phyloP scores from a whole-genome alignment of 1,284 basidiomycete genomes.

The Ganoderma resinaceum region DNA sequence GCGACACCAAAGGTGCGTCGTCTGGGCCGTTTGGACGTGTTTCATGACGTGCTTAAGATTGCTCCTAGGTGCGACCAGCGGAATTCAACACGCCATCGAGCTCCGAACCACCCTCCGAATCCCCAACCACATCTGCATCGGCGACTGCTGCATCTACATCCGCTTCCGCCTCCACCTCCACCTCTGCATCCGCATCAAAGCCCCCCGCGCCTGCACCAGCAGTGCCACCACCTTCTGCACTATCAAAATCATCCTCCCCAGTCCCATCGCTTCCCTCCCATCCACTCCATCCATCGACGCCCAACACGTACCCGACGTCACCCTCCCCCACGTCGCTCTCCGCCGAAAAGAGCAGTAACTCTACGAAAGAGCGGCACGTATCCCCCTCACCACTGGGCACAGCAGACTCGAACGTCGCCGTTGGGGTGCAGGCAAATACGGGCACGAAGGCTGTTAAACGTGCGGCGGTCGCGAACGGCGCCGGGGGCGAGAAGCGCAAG shows the following conservation, averaged over 20 bases:
- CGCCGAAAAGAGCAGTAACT: constrained; percentile 50
- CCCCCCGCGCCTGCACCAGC: constrained; percentile 9
- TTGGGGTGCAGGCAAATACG: constrained; percentile 44
- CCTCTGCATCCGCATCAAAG: constrained; percentile 24
- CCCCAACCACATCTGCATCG: constrained; percentile 22
- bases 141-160: constrained; percentile 9
- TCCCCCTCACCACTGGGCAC: constrained; percentile 71
- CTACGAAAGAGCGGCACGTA: constrained; percentile 60
- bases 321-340: constrained; percentile 46
- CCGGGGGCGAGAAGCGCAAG: constrained; percentile 79
- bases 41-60: constrained; percentile 1
- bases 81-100: constrained; percentile 67
- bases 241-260: constrained; percentile 28
- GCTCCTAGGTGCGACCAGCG: constrained; percentile 57
- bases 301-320: constrained; percentile 46
- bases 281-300: constrained; percentile 44
- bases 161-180: constrained; percentile 17
- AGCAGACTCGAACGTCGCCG: constrained; percentile 70
- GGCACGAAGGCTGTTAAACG: constrained; percentile 71
- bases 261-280: constrained; percentile 29
- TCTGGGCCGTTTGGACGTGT: background rate
- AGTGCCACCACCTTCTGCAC: constrained; percentile 23
- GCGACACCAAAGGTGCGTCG: constrained; percentile 65
- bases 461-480: constrained; percentile 58
- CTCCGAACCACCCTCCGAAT: constrained; percentile 35